Conservation (phyloP, 257 asterid species). For the Nicotiana sylvestris region DNA sequence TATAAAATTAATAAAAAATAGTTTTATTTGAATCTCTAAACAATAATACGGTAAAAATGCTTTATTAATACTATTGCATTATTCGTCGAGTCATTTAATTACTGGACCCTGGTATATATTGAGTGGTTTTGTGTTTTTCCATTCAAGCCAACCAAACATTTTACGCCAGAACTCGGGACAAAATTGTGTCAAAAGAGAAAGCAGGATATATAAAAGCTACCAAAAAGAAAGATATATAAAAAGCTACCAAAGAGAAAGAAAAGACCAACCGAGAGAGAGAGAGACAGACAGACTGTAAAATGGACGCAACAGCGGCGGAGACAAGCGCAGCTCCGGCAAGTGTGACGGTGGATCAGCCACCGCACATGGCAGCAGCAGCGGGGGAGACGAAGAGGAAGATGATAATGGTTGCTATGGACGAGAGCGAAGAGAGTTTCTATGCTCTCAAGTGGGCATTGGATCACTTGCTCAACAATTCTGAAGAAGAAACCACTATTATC, state of each 20-base stretch:
- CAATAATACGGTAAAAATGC: too few relatives aligned
- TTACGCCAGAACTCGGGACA: too few relatives aligned
- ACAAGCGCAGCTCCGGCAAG: neutral
- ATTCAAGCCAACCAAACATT: neutral
- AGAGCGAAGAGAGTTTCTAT: neutral
- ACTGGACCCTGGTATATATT: neutral
- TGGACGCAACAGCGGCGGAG: neutral
- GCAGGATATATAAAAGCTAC: neutral
- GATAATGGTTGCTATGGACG: constrained; percentile 3
- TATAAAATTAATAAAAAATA: too few relatives aligned
- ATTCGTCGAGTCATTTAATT: too few relatives aligned
- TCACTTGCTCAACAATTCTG: neutral
- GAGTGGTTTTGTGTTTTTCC: neutral
- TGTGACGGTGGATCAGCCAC: neutral
- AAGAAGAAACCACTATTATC: neutral
- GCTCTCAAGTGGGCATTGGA: neutral
- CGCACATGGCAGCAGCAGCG: neutral
- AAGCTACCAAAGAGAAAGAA: neutral
- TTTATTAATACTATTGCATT: too few relatives aligned
- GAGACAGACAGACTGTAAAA: neutral
- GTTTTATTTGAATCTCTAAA: too few relatives aligned
- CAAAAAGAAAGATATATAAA: too few relatives aligned
- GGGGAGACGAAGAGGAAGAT: neutral
- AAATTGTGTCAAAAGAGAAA: neutral
- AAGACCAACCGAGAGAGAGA: neutral